A percentile compares a stretch with the other conserved stretches of the same genome.
Conservation (phyloP, 208 protist genomes). For the Leishmania martiniquensis region DNA sequence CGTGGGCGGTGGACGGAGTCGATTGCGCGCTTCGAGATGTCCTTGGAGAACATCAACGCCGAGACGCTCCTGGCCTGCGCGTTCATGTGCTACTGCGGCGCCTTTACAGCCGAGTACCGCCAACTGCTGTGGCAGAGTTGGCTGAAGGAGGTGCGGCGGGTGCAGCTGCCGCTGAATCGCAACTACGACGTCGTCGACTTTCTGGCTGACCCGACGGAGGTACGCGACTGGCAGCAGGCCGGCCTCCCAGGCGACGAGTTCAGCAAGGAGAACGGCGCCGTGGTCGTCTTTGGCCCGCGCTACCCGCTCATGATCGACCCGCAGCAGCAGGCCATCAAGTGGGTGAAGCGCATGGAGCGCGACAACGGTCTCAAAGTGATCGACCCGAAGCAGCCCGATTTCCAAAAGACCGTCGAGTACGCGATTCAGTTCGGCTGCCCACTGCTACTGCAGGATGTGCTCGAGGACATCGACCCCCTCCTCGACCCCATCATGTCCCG, state of each 20-base stretch:
- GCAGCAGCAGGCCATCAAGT: slow-evolving; percentile 99
- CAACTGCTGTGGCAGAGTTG: slow-evolving; percentile 92
- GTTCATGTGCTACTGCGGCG: slow-evolving; percentile 98
- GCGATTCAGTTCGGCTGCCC: slow-evolving; percentile 97
- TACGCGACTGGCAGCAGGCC: slow-evolving; percentile 97
- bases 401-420: slow-evolving; percentile 96
- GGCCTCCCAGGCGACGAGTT: slow-evolving; percentile 97
- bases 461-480: slow-evolving; percentile 97
- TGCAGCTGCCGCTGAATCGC: slow-evolving; percentile 85
- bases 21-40: slow-evolving; percentile 92
- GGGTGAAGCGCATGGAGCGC: slow-evolving; percentile 97
- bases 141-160: slow-evolving; percentile 87
- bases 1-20: slow-evolving; percentile 96
- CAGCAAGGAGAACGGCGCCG: slow-evolving; percentile 97
- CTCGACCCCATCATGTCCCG: slow-evolving; percentile 97
- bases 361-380: slow-evolving; percentile 95
- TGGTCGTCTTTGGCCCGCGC: slow-evolving; percentile 94
- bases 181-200: slow-evolving; percentile 95
- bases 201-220: slow-evolving; percentile 94
- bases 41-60: slow-evolving; percentile 92
- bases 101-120: slow-evolving; percentile 97
- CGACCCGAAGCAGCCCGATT: slow-evolving; percentile 95
- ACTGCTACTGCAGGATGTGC: slow-evolving; percentile 97
- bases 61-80: slow-evolving; percentile 97
- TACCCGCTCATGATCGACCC: slow-evolving; percentile 99